A percentile compares a stretch with the other conserved stretches of the same genome.
Conservation (phyloP, 106 monocot species). For the Cymbidium sinense region DNA sequence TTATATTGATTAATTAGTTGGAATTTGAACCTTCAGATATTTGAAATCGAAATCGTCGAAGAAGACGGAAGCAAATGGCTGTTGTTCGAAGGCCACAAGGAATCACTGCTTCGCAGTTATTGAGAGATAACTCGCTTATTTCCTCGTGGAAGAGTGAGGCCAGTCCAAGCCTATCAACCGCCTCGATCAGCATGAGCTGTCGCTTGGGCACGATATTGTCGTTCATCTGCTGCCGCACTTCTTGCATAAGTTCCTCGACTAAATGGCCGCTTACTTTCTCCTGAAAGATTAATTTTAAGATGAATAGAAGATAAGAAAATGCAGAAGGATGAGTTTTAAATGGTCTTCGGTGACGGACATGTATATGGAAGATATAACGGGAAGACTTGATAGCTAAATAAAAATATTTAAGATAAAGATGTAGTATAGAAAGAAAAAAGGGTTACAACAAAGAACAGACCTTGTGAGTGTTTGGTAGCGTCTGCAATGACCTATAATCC, state of each 20-base stretch:
- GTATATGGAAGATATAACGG: not conserved
- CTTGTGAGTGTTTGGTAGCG: not conserved
- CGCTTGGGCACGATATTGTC: not conserved
- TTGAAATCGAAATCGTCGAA: too few relatives aligned
- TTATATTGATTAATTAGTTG: not conserved
- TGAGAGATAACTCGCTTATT: not conserved
- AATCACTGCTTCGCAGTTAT: not conserved
- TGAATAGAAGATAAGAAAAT: too few relatives aligned
- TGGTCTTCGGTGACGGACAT: too few relatives aligned
- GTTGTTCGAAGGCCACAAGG: not conserved
- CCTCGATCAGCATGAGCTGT: not conserved
- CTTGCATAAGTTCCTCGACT: not conserved
- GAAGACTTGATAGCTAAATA: not conserved
- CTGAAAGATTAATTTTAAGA: too few relatives aligned
- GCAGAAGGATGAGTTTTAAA: too few relatives aligned
- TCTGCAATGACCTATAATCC: not conserved
- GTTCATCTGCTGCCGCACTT: not conserved
- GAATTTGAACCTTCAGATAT: not conserved
- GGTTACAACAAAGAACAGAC: not conserved
- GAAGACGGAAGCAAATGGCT: too few relatives aligned
- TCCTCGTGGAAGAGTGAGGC: not conserved
- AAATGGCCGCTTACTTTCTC: not conserved
- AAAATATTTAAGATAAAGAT: not conserved
- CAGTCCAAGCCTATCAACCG: not conserved
- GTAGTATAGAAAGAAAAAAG: too few relatives aligned